These are phyloP conservation scores for Rhododendron kiyosumense DNA, from an alignment of 148 eudicot species.

Conservation along the genomic window DNA sequence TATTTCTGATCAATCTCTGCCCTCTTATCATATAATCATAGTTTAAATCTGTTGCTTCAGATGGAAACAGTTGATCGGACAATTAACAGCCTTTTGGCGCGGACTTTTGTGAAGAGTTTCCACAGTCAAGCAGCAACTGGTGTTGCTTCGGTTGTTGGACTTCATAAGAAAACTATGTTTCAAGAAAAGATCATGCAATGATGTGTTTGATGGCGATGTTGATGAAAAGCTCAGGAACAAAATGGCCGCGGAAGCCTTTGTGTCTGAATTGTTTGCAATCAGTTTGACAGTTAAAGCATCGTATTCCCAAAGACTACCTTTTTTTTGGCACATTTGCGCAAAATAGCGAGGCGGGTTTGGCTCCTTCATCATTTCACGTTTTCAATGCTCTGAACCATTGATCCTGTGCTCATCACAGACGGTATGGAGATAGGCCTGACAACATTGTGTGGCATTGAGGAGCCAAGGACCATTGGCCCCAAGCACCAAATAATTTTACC, in stretches of 20 bases:
- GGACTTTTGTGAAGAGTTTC: constrained; percentile 65
- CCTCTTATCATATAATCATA: neutral
- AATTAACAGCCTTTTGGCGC: constrained; percentile 60
- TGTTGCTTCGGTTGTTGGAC: constrained; percentile 40
- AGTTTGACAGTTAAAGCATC: constrained; percentile 75
- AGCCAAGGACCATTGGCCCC: neutral
- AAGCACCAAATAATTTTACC: neutral
- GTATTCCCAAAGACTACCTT: constrained; percentile 51
- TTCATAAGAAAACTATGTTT: constrained; percentile 30
- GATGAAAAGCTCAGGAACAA: constrained; percentile 38
- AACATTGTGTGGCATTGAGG: neutral
- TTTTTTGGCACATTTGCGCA: constrained; percentile 56
- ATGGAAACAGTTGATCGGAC: constrained; percentile 57
- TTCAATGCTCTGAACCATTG: constrained; percentile 15
- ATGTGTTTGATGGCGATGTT: constrained; percentile 22
- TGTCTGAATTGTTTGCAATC: constrained; percentile 68
- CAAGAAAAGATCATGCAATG: constrained; percentile 26
- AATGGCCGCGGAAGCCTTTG: constrained; percentile 50
- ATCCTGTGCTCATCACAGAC: neutral
- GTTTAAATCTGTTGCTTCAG: constrained; percentile 20
- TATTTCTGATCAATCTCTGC: constrained; percentile 5
- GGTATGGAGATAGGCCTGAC: neutral
- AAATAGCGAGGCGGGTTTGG: constrained; percentile 52
- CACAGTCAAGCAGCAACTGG: constrained; percentile 51
- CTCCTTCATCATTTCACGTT: constrained; percentile 71